These are phyloP conservation scores for Rhizopogon vesiculosus DNA, from an alignment of 768 basidiomycete genomes.

Conservation along the genomic window DNA sequence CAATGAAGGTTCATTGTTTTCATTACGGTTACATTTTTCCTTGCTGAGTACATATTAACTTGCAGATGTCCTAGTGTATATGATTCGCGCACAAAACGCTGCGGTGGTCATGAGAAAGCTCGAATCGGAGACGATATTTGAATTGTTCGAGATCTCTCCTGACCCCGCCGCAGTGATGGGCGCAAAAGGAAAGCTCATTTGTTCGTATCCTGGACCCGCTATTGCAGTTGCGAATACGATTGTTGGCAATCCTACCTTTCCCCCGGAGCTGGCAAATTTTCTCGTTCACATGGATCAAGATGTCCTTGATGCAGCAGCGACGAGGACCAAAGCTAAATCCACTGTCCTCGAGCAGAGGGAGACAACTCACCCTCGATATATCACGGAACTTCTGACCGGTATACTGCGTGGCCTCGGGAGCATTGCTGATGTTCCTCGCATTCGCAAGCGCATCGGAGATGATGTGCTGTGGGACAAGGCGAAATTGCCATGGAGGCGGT, in stretches of 20 bases:
- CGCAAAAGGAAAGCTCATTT: constrained; percentile 36
- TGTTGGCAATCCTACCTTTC: constrained; percentile 26
- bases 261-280: constrained; percentile 31
- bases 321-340: constrained; percentile 32
- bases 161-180: constrained; percentile 30
- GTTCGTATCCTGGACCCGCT: constrained; percentile 44
- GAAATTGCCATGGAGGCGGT: constrained; percentile 43
- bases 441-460: constrained; percentile 41
- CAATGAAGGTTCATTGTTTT: constrained; percentile 4
- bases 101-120: constrained; percentile 35
- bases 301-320: constrained; percentile 22
- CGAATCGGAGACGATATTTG: constrained; percentile 29
- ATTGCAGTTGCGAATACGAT: constrained; percentile 27
- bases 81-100: constrained; percentile 44
- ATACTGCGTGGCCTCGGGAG: constrained; percentile 36
- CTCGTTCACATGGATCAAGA: constrained; percentile 31
- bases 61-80: constrained; percentile 33
- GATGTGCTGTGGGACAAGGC: constrained; percentile 40
- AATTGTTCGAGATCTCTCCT: constrained; percentile 44
- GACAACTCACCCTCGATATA: constrained; percentile 40
- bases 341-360: constrained; percentile 21
- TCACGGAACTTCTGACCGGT: constrained; percentile 44
- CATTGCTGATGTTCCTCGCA: constrained; percentile 23
- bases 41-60: not conserved
- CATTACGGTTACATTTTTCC: not conserved